Evolutionary conservation across 148 eudicot genomes (phyloP).

Genomic region (Camellia granthamiana): DNA sequence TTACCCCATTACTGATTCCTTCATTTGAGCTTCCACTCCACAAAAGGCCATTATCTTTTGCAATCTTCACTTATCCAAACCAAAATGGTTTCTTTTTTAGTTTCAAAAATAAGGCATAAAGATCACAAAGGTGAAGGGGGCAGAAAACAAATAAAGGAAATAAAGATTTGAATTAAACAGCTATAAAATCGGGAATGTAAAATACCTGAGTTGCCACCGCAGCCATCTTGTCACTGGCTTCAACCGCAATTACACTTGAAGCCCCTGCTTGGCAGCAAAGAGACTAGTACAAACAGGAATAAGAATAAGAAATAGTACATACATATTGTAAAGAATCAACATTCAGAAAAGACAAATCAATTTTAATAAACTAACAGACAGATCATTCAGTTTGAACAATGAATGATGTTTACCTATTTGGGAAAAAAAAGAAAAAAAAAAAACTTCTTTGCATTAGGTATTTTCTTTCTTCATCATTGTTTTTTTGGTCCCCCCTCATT

Average conservation of each 20-base stretch:
- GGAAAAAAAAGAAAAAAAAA: no score
- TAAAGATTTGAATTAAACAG: not conserved
- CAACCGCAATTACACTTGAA: conserved; percentile 82
- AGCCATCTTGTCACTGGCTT: conserved; percentile 96
- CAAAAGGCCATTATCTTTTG: conserved; percentile 65
- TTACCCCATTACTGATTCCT: conserved; percentile 35
- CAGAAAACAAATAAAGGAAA: not conserved
- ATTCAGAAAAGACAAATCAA: not conserved
- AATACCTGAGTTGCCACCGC: conserved; percentile 75
- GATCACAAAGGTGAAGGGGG: conserved; percentile 1
- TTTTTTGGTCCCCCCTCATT: no score
- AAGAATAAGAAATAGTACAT: conserved; percentile 15
- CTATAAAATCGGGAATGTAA: not conserved
- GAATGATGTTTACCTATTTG: not conserved
- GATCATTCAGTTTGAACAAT: not conserved
- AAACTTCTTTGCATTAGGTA: no score
- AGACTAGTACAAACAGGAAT: conserved; percentile 56
- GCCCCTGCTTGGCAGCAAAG: conserved; percentile 98
- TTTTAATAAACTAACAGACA: not conserved
- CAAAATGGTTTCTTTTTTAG: conserved; percentile 2
- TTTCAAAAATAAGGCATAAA: conserved; percentile 1
- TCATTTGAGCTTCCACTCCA: conserved; percentile 27
- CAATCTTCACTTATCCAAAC: conserved; percentile 53
- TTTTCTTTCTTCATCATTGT: no score
- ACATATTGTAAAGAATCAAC: not conserved